Base-by-base conservation (phyloP, 805 yeast species). In the Isabelozyma rhagii region DNA sequence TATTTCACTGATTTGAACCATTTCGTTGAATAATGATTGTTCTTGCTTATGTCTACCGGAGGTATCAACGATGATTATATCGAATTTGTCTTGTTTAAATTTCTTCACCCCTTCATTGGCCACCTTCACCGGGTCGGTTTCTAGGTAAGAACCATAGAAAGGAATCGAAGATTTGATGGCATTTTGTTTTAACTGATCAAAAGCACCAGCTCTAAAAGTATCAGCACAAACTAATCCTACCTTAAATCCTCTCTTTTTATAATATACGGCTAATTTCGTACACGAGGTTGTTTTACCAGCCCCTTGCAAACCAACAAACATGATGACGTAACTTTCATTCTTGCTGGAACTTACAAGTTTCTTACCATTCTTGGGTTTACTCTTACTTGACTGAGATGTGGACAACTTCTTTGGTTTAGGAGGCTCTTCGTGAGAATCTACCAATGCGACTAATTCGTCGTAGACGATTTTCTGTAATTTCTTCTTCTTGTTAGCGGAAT, bases 191-290 rank as follows among this genome's bases (percentile, higher is more conserved):
- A 93, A 80, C 77, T 93, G 99, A 71, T 93, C 99, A 75, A 93
- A 93, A 2, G 99, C 99, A 79, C 99, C 99, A 38, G 99, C 99
- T 79, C 99, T 85, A 78, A 93, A 94, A 29, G 99, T 94, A 75
- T 94, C 99, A 1, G 99, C 99, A 81, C 99, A 94, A 25, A 94
- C 98, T 64, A 94, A 76, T 47, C 98, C 98, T 44, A 90, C 96
- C 66, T 91, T 92, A 71, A 85, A 90, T 2, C 97, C 97, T 62
- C 97, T 78, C 63, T 92, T 82, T 62, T 91, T 93, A 66, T 94
- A 94, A 66, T 89, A 92, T 1, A 90, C 96, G 0, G 99, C 99
- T 59, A 93, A 76, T 61, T 94, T 94, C 1, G 99, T 94, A 82
- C 97, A 92, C 2, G 97, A 85, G 0, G 99, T 94, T 31, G 99